Conservation (phyloP, 2,329 filamentous ascomycete genomes). For the Exophiala sp. region DNA sequence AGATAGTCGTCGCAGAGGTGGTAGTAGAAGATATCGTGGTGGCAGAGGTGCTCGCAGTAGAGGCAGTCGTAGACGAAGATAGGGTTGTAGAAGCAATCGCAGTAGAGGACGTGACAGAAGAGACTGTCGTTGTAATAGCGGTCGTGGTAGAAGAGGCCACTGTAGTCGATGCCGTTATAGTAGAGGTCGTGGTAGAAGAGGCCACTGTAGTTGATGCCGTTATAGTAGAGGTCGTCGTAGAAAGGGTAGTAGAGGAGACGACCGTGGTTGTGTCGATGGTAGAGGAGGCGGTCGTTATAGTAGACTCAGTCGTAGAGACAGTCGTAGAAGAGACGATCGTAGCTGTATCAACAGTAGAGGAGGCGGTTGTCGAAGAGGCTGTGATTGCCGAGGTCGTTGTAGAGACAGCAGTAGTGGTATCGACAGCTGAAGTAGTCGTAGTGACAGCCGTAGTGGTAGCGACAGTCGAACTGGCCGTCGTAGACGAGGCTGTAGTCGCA, state of each 20-base stretch:
- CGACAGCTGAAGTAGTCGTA: background rate
- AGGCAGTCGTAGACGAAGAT: background rate
- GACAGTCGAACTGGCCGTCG: background rate
- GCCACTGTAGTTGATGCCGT: background rate
- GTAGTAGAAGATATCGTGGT: background rate
- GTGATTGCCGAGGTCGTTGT: background rate
- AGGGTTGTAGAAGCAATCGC: background rate
- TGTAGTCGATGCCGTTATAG: background rate
- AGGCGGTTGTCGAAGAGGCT: background rate
- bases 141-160: background rate
- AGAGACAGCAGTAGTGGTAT: background rate
- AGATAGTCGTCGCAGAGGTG: background rate
- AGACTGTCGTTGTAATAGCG: background rate
- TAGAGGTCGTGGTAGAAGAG: constrained; percentile 1
- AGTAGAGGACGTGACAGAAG: too few species aligned
- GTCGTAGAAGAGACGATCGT: background rate
- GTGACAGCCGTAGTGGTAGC: background rate
- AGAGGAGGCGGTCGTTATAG: background rate
- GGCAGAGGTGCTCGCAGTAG: background rate
- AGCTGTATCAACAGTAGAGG: background rate
- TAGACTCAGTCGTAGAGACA: background rate
- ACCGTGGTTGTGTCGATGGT: background rate
- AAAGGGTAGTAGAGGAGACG: too few species aligned
- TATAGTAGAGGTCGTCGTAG: too few species aligned
- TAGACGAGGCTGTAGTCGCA: background rate